phyloP scores from a whole-genome alignment of 2,329 filamentous ascomycete genomes.

The Arthrinium puccinioides region DNA sequence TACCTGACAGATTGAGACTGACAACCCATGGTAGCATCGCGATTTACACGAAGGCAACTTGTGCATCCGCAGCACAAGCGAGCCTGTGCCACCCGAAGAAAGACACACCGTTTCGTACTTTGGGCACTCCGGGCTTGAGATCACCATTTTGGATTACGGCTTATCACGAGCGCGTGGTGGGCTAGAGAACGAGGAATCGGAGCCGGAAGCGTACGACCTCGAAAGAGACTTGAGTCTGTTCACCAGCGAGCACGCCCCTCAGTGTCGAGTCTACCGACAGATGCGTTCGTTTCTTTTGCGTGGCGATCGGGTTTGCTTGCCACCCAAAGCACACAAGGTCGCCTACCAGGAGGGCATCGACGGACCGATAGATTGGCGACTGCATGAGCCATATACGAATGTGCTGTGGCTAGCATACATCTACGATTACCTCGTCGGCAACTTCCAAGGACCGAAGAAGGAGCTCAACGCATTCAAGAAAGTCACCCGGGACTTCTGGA shows the following conservation, averaged over 20 bases:
- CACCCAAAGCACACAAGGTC: conserved; percentile 36
- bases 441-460: conserved; percentile 39
- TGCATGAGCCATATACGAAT: conserved; percentile 54
- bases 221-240: conserved; percentile 55
- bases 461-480: conserved; percentile 38
- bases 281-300: conserved; percentile 52
- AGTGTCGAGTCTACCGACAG: conserved; percentile 55
- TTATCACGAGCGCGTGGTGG: conserved; percentile 49
- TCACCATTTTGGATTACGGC: conserved; percentile 60
- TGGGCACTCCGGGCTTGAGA: conserved; percentile 53
- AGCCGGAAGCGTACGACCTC: conserved; percentile 47
- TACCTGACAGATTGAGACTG: neutral
- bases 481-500: conserved; percentile 45
- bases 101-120: conserved; percentile 32
- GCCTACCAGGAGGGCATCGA: conserved; percentile 39
- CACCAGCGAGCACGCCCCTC: conserved; percentile 49
- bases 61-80: conserved; percentile 41
- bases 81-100: conserved; percentile 23
- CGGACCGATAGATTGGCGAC: conserved; percentile 46
- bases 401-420: conserved; percentile 59
- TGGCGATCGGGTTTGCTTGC: conserved; percentile 42
- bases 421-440: conserved; percentile 42
- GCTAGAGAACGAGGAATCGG: conserved; percentile 20
- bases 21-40: conserved; percentile 40
- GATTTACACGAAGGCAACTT: conserved; percentile 61